Conservation (phyloP, 2,329 filamentous ascomycete genomes). For the Aspergillus terreus region DNA sequence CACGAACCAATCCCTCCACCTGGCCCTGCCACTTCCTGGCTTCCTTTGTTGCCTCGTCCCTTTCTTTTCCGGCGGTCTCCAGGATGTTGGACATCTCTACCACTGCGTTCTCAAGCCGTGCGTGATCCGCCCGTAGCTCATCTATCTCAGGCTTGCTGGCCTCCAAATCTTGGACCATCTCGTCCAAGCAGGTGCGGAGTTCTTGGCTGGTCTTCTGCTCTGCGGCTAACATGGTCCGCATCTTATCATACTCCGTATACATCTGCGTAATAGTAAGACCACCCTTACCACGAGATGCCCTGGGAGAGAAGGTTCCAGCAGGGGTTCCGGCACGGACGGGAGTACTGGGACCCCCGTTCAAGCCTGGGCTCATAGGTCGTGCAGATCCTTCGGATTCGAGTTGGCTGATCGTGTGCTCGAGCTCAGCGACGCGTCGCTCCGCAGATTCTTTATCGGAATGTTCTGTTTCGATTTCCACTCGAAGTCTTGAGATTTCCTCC, state of each 20-base stretch:
- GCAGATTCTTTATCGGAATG: slow-evolving; percentile 59
- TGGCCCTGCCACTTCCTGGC: slow-evolving; percentile 75
- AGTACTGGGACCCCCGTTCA: slow-evolving; percentile 50
- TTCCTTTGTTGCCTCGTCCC: slow-evolving; percentile 73
- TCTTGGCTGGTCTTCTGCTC: slow-evolving; percentile 73
- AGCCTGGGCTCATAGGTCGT: slow-evolving; percentile 51
- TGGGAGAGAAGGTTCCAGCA: slow-evolving; percentile 49
- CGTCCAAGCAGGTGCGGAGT: slow-evolving; percentile 73
- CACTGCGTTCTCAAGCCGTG: slow-evolving; percentile 74
- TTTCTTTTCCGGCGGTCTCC: slow-evolving; percentile 75
- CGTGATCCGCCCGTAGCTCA: slow-evolving; percentile 76
- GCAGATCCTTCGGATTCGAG: slow-evolving; percentile 53
- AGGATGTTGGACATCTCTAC: slow-evolving; percentile 79
- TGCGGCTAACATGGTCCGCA: slow-evolving; percentile 65
- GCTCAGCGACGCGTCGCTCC: slow-evolving; percentile 60
- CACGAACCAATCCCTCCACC: slow-evolving; percentile 57
- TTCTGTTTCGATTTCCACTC: slow-evolving; percentile 54
- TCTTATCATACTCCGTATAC: slow-evolving; percentile 58
- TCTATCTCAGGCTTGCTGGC: slow-evolving; percentile 83
- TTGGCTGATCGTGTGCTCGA: slow-evolving; percentile 61
- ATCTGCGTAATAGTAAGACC: slow-evolving; percentile 60
- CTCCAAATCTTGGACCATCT: slow-evolving; percentile 81
- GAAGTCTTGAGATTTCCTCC: slow-evolving; percentile 52
- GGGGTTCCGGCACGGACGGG: slow-evolving; percentile 51
- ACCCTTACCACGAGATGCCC: slow-evolving; percentile 51